phyloP scores from a whole-genome alignment of 2,329 filamentous ascomycete genomes.

The Xylaria polymorpha region DNA sequence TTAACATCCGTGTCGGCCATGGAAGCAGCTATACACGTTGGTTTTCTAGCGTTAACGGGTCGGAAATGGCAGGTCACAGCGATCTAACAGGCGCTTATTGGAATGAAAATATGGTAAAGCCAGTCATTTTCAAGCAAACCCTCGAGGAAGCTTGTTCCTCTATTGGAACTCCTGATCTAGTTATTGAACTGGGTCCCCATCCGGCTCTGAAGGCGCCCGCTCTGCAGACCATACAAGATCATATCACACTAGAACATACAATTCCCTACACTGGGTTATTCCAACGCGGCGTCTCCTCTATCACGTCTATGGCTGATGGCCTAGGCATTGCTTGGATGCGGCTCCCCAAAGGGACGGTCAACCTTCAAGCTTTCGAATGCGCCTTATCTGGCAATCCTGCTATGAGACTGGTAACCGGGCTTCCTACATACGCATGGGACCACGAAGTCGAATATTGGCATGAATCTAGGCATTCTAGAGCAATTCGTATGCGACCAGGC shows the following conservation, averaged over 20 bases:
- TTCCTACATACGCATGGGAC: neutral
- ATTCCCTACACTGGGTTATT: too few relatives aligned
- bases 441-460: slow-evolving; percentile 11
- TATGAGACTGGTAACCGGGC: neutral
- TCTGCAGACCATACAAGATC: too few relatives aligned
- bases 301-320: too few relatives aligned
- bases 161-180: neutral
- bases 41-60: neutral
- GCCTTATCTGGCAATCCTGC: slow-evolving; percentile 38
- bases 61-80: too few relatives aligned
- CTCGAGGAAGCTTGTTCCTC: neutral
- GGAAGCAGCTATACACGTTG: neutral
- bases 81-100: neutral
- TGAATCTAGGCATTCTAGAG: slow-evolving; percentile 13
- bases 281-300: too few relatives aligned
- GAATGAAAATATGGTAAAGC: neutral
- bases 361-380: slow-evolving; percentile 45
- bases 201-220: too few relatives aligned
- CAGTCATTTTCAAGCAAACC: neutral
- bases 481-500: neutral
- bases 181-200: too few relatives aligned
- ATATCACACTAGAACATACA: too few relatives aligned
- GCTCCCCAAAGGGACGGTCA: neutral
- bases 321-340: too few relatives aligned
- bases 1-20: neutral